These are phyloP conservation scores for Rhodotorula kratochvilovae DNA, from an alignment of 768 basidiomycete species.

Conservation along the genomic window DNA sequence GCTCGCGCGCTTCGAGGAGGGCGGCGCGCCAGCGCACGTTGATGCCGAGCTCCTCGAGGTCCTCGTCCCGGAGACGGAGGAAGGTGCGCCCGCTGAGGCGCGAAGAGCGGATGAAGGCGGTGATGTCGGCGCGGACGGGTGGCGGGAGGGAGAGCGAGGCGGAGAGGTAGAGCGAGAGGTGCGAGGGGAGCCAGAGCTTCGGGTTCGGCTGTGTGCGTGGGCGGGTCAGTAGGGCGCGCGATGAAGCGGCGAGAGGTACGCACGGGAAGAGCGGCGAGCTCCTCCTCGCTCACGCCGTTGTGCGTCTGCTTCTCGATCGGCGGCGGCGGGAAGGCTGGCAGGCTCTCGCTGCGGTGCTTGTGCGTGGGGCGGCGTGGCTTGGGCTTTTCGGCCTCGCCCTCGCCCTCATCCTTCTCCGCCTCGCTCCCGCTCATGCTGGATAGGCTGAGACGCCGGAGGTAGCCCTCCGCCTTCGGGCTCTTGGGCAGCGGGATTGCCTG, in stretches of 20 bases:
- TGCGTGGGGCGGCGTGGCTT: not conserved
- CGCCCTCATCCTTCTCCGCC: not conserved
- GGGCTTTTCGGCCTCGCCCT: not conserved
- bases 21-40: conserved; percentile 33
- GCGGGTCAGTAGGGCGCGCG: not conserved
- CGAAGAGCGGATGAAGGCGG: conserved; percentile 34
- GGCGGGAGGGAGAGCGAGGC: conserved; percentile 35
- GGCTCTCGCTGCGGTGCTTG: conserved; percentile 29
- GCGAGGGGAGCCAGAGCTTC: conserved; percentile 39
- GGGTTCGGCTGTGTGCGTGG: conserved; percentile 31
- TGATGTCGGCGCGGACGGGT: conserved; percentile 35
- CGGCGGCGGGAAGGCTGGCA: conserved; percentile 23
- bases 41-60: conserved; percentile 40
- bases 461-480: not conserved
- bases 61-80: conserved; percentile 34
- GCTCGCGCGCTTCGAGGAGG: conserved; percentile 27
- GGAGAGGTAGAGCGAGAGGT: conserved; percentile 39
- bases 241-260: fast-evolving
- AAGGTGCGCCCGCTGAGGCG: conserved; percentile 38
- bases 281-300: not conserved
- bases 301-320: not conserved
- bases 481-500: not conserved
- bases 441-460: conserved; percentile 3
- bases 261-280: conserved; percentile 25
- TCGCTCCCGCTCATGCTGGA: not conserved